Evolutionary conservation across 371 early-diverging fungal species (phyloP), one percentile per base, ranked within the genome.

Genomic region (Lichtheimia ornata): DNA sequence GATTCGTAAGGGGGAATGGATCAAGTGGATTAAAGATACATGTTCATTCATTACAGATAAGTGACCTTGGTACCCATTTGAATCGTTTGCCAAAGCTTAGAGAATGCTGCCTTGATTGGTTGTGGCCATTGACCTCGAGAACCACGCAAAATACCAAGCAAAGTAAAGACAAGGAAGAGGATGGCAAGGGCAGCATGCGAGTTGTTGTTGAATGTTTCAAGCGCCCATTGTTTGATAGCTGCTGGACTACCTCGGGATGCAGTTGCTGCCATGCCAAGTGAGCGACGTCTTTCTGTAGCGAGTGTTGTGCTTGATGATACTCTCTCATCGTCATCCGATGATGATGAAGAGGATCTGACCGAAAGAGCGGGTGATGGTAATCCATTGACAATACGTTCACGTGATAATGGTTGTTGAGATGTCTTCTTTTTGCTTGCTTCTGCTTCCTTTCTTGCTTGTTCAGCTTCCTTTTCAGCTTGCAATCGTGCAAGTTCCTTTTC

Each of bases 51-150:
- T 73, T 64, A 79, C 64, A 79, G 63, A 51, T 79, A 76, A 28
- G 79, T 79, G 0, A 79, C 76, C 53, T 73, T 75, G 22, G 79
- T 79, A 5, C 79, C 79, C 78, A 77, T 77, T 47, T 69, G 65
- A 20, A 74, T 45, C 0, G 79, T 79, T 44, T 71, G 76, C 76
- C 73, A 75, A 45, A 79, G 11, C 35, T 79, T 79, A 14, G 42
- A 59, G 20, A 74, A 53, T 6, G 65, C 25, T 2, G 30, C 50
- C 53, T 68, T 71, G 4, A 72, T 35, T 5, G 70, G 69, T 12
- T 56, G 56, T 13, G 72, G 58, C 14, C 74, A 44, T 28, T 61
- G 65, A 0, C 67, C 61, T 22, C 72, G 62, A 22, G 64, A 69
- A 1, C 71, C 68, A 43, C 69, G 70, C 12, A 73, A 44, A 14